Conservation (phyloP, 257 asterid species). For the Nicotiana obtusifolia region DNA sequence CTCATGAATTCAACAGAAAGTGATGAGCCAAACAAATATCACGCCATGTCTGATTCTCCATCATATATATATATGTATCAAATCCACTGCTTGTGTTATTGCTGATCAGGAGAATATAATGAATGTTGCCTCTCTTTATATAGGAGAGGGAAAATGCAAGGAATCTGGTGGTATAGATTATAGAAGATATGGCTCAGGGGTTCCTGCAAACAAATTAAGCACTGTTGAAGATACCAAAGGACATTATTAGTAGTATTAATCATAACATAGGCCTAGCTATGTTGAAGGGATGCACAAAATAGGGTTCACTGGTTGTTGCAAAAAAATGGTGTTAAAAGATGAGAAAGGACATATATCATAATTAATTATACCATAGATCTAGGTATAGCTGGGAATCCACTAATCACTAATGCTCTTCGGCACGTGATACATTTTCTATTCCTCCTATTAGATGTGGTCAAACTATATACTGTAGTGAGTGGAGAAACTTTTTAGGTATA, state of each 20-base stretch:
- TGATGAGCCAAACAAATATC: constrained; percentile 30
- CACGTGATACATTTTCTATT: neutral
- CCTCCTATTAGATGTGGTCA: neutral
- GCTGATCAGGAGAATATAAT: neutral
- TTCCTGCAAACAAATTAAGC: neutral
- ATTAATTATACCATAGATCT: neutral
- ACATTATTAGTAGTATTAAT: neutral
- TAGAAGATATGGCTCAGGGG: neutral
- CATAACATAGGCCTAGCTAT: too few species aligned
- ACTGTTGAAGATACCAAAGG: neutral
- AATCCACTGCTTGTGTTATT: neutral
- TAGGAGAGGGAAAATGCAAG: neutral
- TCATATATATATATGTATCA: neutral
- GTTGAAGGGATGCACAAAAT: too few species aligned
- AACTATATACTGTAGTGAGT: neutral
- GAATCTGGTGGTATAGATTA: neutral
- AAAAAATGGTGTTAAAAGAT: too few species aligned
- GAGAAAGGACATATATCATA: neutral
- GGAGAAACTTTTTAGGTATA: neutral
- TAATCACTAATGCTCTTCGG: neutral
- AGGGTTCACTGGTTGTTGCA: too few species aligned
- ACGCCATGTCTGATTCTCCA: constrained; percentile 33
- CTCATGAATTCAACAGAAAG: neutral
- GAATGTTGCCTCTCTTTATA: neutral
- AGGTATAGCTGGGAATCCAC: neutral